Evolutionary conservation across 2,329 filamentous ascomycete species (phyloP).

Genomic region (Arthrobotrys entomopaga): DNA sequence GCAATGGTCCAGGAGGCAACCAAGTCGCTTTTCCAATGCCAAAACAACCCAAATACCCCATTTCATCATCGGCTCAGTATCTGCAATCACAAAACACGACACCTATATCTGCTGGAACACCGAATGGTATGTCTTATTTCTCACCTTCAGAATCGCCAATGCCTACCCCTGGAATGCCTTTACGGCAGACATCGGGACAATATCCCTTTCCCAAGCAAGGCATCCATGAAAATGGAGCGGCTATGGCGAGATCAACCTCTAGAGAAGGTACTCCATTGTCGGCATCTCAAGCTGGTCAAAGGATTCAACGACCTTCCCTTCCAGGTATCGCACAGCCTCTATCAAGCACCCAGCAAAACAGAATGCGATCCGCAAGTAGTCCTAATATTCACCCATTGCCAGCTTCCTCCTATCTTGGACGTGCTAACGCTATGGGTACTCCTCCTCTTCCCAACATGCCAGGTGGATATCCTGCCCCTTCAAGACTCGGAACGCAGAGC

Average conservation of each 20-base stretch:
- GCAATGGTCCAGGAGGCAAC: conserved; percentile 57
- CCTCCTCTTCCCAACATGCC: conserved; percentile 66
- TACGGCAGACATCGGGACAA: conserved; percentile 70
- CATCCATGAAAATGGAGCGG: conserved; percentile 66
- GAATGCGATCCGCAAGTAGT: conserved; percentile 91
- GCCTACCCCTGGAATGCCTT: conserved; percentile 70
- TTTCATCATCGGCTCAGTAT: conserved; percentile 42
- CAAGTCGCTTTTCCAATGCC: conserved; percentile 35
- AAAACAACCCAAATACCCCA: conserved; percentile 51
- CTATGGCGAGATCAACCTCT: conserved; percentile 82
- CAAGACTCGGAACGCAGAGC: conserved; percentile 45
- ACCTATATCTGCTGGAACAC: conserved; percentile 60
- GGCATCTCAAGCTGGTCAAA: conserved; percentile 56
- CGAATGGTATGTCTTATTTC: conserved; percentile 86
- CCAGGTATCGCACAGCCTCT: conserved; percentile 71
- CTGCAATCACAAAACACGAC: conserved; percentile 58
- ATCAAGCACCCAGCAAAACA: conserved; percentile 69
- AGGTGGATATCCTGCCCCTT: conserved; percentile 31
- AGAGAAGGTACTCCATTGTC: conserved; percentile 73
- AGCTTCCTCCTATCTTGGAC: conserved; percentile 73
- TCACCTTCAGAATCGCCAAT: conserved; percentile 85
- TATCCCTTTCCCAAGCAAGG: conserved; percentile 74
- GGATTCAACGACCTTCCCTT: conserved; percentile 76
- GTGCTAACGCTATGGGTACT: conserved; percentile 62
- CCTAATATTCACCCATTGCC: conserved; percentile 82